Conservation (phyloP, 1,284 basidiomycete species). For the Pascua guehoae region DNA sequence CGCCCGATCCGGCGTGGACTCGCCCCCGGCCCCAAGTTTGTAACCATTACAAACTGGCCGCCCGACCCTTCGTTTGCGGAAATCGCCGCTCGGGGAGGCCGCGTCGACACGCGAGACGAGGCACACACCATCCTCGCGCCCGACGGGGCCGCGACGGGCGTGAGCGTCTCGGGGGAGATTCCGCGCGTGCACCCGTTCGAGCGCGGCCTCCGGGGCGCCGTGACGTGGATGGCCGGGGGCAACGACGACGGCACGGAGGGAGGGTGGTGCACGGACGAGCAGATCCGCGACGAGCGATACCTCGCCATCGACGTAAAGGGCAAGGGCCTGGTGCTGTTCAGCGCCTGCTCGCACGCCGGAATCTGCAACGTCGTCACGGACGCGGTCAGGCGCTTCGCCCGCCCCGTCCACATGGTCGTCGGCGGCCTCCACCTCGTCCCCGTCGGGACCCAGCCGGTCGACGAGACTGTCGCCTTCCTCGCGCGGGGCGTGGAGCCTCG, state of each 20-base stretch:
- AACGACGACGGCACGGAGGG: conserved; percentile 34
- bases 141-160: conserved; percentile 65
- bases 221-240: conserved; percentile 57
- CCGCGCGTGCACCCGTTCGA: conserved; percentile 66
- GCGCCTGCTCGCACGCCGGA: conserved; percentile 78
- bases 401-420: conserved; percentile 75
- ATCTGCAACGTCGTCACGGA: conserved; percentile 75
- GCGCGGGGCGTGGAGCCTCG: conserved; percentile 58
- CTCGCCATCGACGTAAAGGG: conserved; percentile 68
- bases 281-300: conserved; percentile 77
- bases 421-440: conserved; percentile 75
- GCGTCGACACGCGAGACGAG: conserved; percentile 58
- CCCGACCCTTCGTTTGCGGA: conserved; percentile 67
- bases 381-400: conserved; percentile 58
- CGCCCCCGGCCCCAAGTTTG: conserved; percentile 58
- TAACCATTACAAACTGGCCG: conserved; percentile 60
- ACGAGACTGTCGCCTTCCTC: conserved; percentile 67
- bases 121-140: conserved; percentile 63
- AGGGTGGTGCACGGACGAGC: conserved; percentile 63
- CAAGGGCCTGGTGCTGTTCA: conserved; percentile 75
- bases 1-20: conserved; percentile 70
- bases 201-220: conserved; percentile 62
- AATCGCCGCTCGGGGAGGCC: conserved; percentile 59
- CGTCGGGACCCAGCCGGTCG: conserved; percentile 61
- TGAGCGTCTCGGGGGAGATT: conserved; percentile 74